Conservation (phyloP, 495 filamentous ascomycete species). For the Tuber umbilicatum region DNA sequence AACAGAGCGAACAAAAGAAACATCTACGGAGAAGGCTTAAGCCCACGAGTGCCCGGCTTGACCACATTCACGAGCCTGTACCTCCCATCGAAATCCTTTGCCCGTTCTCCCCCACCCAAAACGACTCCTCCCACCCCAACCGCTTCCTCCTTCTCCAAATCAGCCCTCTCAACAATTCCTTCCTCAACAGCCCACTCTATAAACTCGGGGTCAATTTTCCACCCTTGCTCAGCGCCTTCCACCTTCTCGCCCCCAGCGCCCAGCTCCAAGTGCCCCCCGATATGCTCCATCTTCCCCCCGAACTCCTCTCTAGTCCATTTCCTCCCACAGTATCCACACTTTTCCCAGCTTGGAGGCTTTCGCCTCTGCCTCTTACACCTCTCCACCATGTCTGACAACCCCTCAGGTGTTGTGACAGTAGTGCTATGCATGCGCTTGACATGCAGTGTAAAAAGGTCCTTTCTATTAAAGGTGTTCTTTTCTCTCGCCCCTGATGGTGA, state of each 20-base stretch:
- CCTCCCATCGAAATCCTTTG: neutral
- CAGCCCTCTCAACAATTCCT: slow-evolving; percentile 52
- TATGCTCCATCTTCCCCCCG: neutral
- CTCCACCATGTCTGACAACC: neutral
- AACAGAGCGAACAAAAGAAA: neutral
- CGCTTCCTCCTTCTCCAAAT: slow-evolving; percentile 10
- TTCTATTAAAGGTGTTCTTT: slow-evolving; percentile 74
- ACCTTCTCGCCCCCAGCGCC: neutral
- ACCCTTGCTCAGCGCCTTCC: slow-evolving; percentile 44
- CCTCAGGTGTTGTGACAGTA: slow-evolving; percentile 45
- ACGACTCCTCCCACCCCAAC: neutral
- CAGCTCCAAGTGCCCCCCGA: neutral
- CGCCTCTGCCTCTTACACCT: neutral
- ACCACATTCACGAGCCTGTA: slow-evolving; percentile 1
- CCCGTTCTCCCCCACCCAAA: neutral
- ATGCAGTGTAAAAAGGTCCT: slow-evolving; percentile 86
- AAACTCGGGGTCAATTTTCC: slow-evolving; percentile 50
- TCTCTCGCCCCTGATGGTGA: slow-evolving; percentile 39
- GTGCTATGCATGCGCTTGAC: slow-evolving; percentile 72
- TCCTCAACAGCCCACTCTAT: slow-evolving; percentile 54
- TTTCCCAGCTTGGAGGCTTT: neutral
- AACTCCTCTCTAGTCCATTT: neutral
- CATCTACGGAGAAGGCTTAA: neutral
- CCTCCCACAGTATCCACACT: neutral
- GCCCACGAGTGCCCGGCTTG: neutral